Conservation (phyloP, 169 alveolate species). For the Cyclospora cayetanensis region DNA sequence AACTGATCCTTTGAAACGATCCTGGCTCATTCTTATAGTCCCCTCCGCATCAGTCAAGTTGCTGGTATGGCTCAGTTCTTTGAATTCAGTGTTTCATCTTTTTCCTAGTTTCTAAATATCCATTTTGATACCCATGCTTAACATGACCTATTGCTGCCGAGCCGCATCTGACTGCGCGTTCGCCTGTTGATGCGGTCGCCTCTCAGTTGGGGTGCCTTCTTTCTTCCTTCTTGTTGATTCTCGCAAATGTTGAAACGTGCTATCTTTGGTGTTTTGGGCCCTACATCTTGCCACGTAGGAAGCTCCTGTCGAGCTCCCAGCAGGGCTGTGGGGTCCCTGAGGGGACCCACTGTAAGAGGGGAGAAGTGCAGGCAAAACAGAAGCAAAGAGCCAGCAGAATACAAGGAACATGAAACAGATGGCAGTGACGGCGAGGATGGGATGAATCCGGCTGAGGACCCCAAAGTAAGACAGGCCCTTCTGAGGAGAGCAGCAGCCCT, state of each 20-base stretch:
- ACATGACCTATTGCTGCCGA: not conserved
- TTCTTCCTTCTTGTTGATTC: not conserved
- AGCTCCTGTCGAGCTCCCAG: not conserved
- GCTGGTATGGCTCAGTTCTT: too few species aligned
- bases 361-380: not conserved
- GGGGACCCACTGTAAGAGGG: not conserved
- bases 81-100: not conserved
- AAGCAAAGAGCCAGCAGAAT: not conserved
- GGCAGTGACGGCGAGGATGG: not conserved
- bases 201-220: not conserved
- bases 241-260: constrained; percentile 58
- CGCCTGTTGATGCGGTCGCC: not conserved
- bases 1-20: too few species aligned
- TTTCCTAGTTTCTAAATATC: too few species aligned
- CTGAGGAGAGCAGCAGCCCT: constrained; percentile 32
- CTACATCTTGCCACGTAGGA: not conserved
- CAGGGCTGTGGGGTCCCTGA: not conserved
- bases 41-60: too few species aligned
- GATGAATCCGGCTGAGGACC: not conserved
- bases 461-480: not conserved
- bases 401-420: not conserved
- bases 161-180: not conserved
- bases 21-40: too few species aligned
- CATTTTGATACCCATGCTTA: not conserved
- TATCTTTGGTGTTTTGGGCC: constrained; percentile 29